Conservation (phyloP, 106 monocot genomes). For the Alisma plantagoaquatica region DNA sequence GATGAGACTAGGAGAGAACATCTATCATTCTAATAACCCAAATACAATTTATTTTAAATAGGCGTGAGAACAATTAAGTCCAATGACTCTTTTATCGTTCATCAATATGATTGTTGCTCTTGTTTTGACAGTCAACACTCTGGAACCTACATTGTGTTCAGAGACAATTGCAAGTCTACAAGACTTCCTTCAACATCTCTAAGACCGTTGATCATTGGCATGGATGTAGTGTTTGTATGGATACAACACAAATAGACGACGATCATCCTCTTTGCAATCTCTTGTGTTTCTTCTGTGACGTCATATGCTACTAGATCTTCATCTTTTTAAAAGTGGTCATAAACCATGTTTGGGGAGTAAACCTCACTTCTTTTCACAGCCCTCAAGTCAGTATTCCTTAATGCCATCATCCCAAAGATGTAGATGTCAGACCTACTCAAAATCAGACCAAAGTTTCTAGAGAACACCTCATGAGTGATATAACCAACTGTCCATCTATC, state of each 20-base stretch:
- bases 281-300: conserved; percentile 4
- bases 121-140: too few species aligned
- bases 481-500: not conserved
- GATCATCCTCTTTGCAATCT: conserved; percentile 23
- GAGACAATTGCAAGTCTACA: conserved; percentile 18
- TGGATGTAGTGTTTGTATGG: conserved; percentile 10
- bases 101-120: too few species aligned
- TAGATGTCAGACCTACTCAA: not conserved
- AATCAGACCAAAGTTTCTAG: not conserved
- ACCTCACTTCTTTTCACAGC: not conserved
- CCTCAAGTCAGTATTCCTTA: not conserved
- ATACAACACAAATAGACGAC: conserved; percentile 28
- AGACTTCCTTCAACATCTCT: conserved; percentile 24
- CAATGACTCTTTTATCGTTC: too few species aligned
- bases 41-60: too few species aligned
- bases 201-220: conserved; percentile 17
- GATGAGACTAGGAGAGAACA: too few species aligned
- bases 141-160: too few species aligned
- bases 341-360: conserved; percentile 1
- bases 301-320: too few species aligned
- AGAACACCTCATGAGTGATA: conserved; percentile 1
- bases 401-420: not conserved
- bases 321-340: not conserved
- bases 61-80: too few species aligned
- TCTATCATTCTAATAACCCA: too few species aligned